Base-by-base conservation (phyloP, 2,329 filamentous ascomycete species). In the Ilyonectria mors-panacis region DNA sequence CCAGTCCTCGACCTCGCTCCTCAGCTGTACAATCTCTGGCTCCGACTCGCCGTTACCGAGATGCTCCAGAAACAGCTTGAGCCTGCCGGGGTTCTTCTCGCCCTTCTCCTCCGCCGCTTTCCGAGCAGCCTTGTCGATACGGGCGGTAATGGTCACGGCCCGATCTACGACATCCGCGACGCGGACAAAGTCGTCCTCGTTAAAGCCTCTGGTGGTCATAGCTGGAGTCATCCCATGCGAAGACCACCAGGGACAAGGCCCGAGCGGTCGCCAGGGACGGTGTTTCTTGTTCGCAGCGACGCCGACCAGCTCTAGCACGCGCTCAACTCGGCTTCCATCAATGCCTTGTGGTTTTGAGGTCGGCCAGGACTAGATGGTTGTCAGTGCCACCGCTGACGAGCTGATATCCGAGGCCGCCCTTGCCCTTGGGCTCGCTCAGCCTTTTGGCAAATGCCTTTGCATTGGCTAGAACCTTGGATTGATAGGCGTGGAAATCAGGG, bases 241-340 rank as follows among this genome's bases (percentile, higher is more conserved):
- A 99, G 87, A 70, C 96, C 96, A 73, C 95, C 95, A 15, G 96
- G 96, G 71, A 95, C 94, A 78, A 99, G 89, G 1, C 96, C 96
- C 1, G 94, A 97, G 79, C 92, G 94, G 83, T 99, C 96, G 48
- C 95, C 96, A 1, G 96, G 96, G 0, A 98, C 95, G 8, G 96
- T 98, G 85, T 99, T 99, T 99, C 88, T 99, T 99, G 88, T 99
- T 99, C 79, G 93, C 93, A n/a, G 96, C 96, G 59, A 98, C 95
- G 75, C 95, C 95, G 72, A 97, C 94, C 53, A 97, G 89, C 81
- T 98, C 95, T 26, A 98, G 88, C 17, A 97, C 91, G 53, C 94
- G 91, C 85, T 98, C 95, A 15, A 97, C 94, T 59, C 95, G 92
- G 26, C 93, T 92, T 73, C 95, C 95, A 78, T 99, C 96, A 68